phyloP scores from a whole-genome alignment of 306 rosid genomes.

The Purshia tridentata region DNA sequence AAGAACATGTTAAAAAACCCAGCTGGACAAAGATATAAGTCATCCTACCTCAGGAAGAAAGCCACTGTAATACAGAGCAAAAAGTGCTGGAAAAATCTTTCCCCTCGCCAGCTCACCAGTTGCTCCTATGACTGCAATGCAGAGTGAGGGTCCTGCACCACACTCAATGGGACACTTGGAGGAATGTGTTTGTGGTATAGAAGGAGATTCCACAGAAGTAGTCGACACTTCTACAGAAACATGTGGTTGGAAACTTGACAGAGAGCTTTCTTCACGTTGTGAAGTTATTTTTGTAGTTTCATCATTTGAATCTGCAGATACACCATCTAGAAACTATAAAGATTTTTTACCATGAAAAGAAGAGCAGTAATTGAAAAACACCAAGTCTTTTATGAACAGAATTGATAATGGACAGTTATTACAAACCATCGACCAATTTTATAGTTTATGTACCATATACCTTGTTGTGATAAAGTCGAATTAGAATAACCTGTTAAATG shows the following conservation, averaged over 20 bases:
- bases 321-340: not conserved
- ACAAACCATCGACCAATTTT: conserved; percentile 41
- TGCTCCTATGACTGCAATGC: conserved; percentile 89
- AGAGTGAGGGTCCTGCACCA: conserved; percentile 54
- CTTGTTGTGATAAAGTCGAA: conserved; percentile 37
- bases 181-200: conserved; percentile 41
- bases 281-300: conserved; percentile 14
- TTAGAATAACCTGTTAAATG: conserved; percentile 29
- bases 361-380: not conserved
- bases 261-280: conserved; percentile 30
- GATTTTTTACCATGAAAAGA: not conserved
- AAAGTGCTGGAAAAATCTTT: conserved; percentile 86
- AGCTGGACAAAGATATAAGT: not conserved
- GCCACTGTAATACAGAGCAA: conserved; percentile 87
- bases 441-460: conserved; percentile 28
- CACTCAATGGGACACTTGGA: conserved; percentile 27
- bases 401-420: not conserved
- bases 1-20: not conserved
- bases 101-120: conserved; percentile 89
- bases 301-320: conserved; percentile 26
- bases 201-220: conserved; percentile 34
- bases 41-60: conserved; percentile 82
- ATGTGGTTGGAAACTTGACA: conserved; percentile 23
- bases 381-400: not conserved
- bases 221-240: conserved; percentile 30